phyloP scores from a whole-genome alignment of 495 filamentous ascomycete genomes.

The Trichoderma reesei region DNA sequence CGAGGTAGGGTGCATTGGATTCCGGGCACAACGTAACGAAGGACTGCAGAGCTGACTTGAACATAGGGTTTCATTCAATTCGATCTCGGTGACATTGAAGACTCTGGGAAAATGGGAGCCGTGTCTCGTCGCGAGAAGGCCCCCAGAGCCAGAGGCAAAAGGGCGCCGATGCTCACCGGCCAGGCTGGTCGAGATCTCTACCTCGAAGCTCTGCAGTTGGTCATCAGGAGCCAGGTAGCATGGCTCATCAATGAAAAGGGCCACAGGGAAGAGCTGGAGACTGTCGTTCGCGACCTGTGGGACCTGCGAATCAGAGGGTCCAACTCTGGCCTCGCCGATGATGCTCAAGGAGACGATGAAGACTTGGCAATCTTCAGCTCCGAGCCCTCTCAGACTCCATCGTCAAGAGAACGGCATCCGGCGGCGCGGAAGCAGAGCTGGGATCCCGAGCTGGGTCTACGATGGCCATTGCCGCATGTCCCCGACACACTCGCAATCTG shows the following conservation, averaged over 20 bases:
- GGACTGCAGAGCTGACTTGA: background rate
- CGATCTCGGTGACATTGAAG: constrained; percentile 63
- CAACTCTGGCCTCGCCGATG: constrained; percentile 18
- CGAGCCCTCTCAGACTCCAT: constrained; percentile 19
- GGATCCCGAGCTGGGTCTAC: constrained; percentile 13
- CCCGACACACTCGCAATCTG: constrained; percentile 35
- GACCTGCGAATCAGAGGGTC: constrained; percentile 32
- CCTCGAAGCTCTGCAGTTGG: constrained; percentile 75
- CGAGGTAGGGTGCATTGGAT: constrained; percentile 25
- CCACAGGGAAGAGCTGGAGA: constrained; percentile 36
- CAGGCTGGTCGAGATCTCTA: constrained; percentile 63
- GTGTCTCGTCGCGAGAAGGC: constrained; percentile 34
- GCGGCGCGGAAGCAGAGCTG: constrained; percentile 1
- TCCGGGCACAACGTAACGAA: no score
- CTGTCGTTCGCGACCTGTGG: constrained; percentile 44
- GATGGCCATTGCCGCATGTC: constrained; percentile 31
- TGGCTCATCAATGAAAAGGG: constrained; percentile 36
- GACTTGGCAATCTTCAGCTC: constrained; percentile 29
- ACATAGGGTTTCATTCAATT: constrained; percentile 40
- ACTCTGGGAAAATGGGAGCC: constrained; percentile 55
- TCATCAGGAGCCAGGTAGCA: constrained; percentile 36
- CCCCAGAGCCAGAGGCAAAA: constrained; percentile 42
- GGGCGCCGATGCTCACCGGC: constrained; percentile 51
- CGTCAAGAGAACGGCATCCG: background rate
- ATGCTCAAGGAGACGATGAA: constrained; percentile 7